These are phyloP conservation scores for Serpula lacrymans DNA, from an alignment of 768 basidiomycete species.

Conservation along the genomic window DNA sequence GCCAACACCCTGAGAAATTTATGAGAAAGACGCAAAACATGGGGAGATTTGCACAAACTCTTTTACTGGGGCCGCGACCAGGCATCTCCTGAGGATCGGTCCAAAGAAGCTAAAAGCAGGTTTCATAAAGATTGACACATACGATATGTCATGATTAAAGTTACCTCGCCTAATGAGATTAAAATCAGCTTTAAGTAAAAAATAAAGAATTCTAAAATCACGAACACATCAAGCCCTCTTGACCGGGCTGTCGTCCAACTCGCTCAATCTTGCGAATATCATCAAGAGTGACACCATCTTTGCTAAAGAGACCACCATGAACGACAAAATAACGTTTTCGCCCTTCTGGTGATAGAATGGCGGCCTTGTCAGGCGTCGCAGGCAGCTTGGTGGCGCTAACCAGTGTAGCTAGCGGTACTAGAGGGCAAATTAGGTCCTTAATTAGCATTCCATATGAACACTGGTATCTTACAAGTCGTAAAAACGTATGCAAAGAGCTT, in stretches of 20 bases:
- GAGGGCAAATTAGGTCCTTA: slow-evolving; percentile 5
- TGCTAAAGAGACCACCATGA: slow-evolving; percentile 95
- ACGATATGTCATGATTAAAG: slow-evolving; percentile 7
- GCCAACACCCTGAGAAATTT: slow-evolving; percentile 73
- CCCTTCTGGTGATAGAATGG: slow-evolving; percentile 82
- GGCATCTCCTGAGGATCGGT: slow-evolving; percentile 89
- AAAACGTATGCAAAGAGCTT: slow-evolving; percentile 94
- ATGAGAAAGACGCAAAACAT: slow-evolving; percentile 9
- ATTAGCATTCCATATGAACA: background rate
- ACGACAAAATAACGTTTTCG: slow-evolving; percentile 90
- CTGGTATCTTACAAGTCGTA: slow-evolving; percentile 69
- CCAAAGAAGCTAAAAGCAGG: slow-evolving; percentile 75
- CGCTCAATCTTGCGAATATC: slow-evolving; percentile 88
- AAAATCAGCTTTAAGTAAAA: slow-evolving; percentile 10
- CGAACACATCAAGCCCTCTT: slow-evolving; percentile 94
- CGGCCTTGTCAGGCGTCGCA: slow-evolving; percentile 31
- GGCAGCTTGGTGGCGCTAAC: slow-evolving; percentile 68
- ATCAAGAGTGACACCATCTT: slow-evolving; percentile 91
- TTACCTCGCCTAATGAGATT: slow-evolving; percentile 56
- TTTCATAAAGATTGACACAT: slow-evolving; percentile 7
- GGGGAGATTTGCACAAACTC: slow-evolving; percentile 42
- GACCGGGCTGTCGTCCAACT: slow-evolving; percentile 87
- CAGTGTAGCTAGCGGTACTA: slow-evolving; percentile 90
- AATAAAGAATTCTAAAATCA: slow-evolving; percentile 4
- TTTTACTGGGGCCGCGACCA: slow-evolving; percentile 94